Percentiles rank a stretch among this genome's conserved stretches.
Evolutionary conservation across 2,329 filamentous ascomycete species (phyloP).

Genomic region (Aureobasidium sp.): DNA sequence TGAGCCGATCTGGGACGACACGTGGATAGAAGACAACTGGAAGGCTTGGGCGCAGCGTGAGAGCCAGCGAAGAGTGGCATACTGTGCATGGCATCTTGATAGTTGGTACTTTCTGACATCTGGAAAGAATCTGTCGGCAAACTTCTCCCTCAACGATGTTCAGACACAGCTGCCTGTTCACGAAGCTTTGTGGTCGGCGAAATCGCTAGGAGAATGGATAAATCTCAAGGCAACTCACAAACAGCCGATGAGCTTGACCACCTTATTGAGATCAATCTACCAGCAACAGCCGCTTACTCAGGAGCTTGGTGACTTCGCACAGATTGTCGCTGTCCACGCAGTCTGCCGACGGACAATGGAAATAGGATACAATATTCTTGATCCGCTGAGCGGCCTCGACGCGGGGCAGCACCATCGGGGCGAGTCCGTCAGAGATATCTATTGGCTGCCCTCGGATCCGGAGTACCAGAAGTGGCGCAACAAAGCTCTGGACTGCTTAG

Average conservation of each 20-base stretch:
- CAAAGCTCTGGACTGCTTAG: conserved; percentile 14
- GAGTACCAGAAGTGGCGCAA: conserved; percentile 14
- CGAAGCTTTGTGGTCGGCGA: conserved; percentile 1
- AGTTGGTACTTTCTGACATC: not conserved
- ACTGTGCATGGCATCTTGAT: conserved; percentile 5
- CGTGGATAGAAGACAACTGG: not conserved
- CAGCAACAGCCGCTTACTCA: not conserved
- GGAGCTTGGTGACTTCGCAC: not conserved
- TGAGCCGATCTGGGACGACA: not conserved
- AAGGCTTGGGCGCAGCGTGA: not conserved
- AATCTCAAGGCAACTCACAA: not conserved
- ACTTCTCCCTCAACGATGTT: not conserved
- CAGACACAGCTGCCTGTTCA: conserved; percentile 4
- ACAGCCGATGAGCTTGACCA: not conserved
- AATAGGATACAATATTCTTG: not conserved
- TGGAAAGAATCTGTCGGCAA: not conserved
- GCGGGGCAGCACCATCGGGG: not conserved
- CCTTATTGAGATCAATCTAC: not conserved
- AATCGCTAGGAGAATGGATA: not conserved
- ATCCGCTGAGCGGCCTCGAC: not conserved
- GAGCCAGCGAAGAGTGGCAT: conserved; percentile 4
- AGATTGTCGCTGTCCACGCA: not conserved
- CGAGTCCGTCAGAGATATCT: conserved; percentile 2
- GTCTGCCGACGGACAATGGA: not conserved
- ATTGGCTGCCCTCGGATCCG: conserved; percentile 7